phyloP scores from a whole-genome alignment of 2,329 filamentous ascomycete genomes.

The Sporothrix euskadiensis region DNA sequence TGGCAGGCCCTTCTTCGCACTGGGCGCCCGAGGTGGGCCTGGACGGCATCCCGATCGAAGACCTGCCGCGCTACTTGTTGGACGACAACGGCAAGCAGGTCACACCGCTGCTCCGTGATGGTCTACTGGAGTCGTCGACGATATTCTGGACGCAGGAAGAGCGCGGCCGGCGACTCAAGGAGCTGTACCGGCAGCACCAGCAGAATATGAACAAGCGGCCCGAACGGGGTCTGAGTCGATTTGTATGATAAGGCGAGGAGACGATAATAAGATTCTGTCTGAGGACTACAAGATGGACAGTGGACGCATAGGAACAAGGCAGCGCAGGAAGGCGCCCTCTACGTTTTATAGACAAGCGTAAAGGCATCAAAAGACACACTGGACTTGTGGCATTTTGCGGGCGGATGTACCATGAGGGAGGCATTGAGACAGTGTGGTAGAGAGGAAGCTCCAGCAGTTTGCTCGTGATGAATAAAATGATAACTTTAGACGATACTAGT shows the following conservation, averaged over 20 bases:
- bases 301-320: neutral
- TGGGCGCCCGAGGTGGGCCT: conserved; percentile 9
- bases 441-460: neutral
- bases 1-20: neutral
- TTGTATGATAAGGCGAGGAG: neutral
- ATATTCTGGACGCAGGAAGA: conserved; percentile 27
- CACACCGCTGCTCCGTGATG: conserved; percentile 57
- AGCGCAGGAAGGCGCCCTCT: neutral
- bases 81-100: conserved; percentile 56
- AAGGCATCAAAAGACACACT: neutral
- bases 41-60: conserved; percentile 9
- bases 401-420: neutral
- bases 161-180: conserved; percentile 44
- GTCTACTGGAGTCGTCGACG: conserved; percentile 23
- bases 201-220: conserved; percentile 23
- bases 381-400: neutral
- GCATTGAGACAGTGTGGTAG: neutral
- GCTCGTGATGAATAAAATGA: neutral
- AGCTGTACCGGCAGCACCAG: conserved; percentile 37
- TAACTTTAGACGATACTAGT: neutral
- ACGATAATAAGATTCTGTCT: neutral
- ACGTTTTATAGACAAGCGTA: neutral
- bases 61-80: conserved; percentile 52
- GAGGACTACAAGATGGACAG: neutral
- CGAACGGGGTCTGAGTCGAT: neutral